phyloP scores from a whole-genome alignment of 345 rosid genomes.

The Excoecaria agallocha region DNA sequence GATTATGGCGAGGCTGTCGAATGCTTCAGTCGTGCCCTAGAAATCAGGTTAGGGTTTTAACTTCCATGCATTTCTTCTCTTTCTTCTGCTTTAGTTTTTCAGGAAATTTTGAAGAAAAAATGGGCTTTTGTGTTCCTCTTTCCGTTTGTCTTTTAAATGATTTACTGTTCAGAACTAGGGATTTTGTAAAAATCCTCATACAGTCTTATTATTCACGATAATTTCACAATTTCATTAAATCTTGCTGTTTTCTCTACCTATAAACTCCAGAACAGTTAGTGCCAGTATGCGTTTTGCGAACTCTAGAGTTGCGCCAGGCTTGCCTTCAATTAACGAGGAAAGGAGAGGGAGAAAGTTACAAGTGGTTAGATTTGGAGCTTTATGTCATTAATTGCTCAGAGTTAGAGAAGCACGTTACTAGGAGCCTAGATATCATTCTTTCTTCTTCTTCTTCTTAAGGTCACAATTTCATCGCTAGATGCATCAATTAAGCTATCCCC shows the following conservation, averaged over 20 bases:
- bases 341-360: background rate
- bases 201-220: background rate
- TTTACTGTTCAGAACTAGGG: background rate
- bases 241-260: background rate
- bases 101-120: background rate
- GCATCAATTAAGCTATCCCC: background rate
- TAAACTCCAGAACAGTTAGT: background rate
- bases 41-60: conserved; percentile 59
- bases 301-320: too few relatives aligned
- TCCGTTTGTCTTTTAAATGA: background rate
- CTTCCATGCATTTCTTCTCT: background rate
- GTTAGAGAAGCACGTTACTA: too few relatives aligned
- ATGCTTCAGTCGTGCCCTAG: conserved; percentile 90
- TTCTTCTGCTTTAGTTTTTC: background rate
- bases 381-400: too few relatives aligned
- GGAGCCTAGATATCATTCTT: too few relatives aligned
- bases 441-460: too few relatives aligned
- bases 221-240: background rate
- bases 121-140: too few relatives aligned
- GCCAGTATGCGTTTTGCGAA: background rate
- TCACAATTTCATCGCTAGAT: background rate
- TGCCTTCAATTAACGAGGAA: background rate
- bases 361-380: background rate
- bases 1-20: conserved; percentile 80
- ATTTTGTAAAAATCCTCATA: background rate